Conservation (phyloP, 83 land plant genomes). For the Diphasiastrum complanatum region DNA sequence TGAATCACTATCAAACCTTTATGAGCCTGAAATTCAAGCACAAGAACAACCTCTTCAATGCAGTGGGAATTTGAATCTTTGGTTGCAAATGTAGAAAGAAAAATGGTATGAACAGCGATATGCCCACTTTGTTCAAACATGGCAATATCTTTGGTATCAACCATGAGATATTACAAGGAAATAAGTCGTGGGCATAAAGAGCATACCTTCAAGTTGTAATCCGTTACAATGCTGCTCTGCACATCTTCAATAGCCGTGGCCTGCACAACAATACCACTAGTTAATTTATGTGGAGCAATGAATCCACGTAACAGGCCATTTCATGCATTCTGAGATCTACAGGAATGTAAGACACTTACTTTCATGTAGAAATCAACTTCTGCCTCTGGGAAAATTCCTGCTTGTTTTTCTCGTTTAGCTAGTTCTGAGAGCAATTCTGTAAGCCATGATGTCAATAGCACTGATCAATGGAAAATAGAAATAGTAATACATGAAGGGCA, state of each 20-base stretch:
- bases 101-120: neutral
- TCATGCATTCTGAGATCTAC: neutral
- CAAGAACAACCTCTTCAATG: neutral
- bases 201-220: constrained; percentile 39
- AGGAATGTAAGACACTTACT: constrained; percentile 13
- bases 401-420: constrained; percentile 30
- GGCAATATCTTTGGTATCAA: neutral
- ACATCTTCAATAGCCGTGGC: constrained; percentile 35
- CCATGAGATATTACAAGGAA: neutral
- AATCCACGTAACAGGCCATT: neutral
- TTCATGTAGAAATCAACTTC: constrained; percentile 44
- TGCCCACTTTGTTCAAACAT: neutral
- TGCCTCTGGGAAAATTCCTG: constrained; percentile 42
- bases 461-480: neutral
- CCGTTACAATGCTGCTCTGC: constrained; percentile 28
- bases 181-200: neutral
- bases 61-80: neutral
- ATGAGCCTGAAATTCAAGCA: no score
- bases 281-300: neutral
- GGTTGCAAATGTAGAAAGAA: neutral
- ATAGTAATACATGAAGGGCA: no score
- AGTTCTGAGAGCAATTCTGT: constrained; percentile 35
- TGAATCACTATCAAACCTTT: no score
- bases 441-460: neutral
- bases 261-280: constrained; percentile 8